phyloP scores from a whole-genome alignment of 2,329 filamentous ascomycete species.

The Nakataea oryzae region DNA sequence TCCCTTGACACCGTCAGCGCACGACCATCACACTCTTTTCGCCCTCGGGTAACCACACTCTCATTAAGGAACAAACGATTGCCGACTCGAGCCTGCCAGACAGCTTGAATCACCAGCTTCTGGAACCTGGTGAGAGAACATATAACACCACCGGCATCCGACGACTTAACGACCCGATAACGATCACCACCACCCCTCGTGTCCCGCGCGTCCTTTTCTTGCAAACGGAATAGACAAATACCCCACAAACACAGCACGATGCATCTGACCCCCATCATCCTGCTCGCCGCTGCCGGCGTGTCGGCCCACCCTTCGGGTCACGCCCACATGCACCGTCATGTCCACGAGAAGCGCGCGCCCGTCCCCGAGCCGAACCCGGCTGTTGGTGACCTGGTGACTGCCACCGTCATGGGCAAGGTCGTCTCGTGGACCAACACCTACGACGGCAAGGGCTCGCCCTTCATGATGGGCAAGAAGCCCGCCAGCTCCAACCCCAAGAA shows the following conservation, averaged over 20 bases:
- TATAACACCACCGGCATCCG: not conserved
- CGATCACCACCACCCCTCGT: not conserved
- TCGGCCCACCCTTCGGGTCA: slow-evolving; percentile 23
- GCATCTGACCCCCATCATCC: slow-evolving; percentile 16
- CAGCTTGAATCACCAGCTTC: not conserved
- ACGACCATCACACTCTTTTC: not conserved
- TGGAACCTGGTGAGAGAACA: not conserved
- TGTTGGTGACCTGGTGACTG: slow-evolving; percentile 10
- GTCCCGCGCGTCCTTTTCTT: too few relatives aligned
- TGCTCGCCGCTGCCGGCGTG: slow-evolving; percentile 20
- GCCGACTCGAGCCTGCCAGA: not conserved
- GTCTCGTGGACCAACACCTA: slow-evolving; percentile 15
- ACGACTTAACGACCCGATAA: not conserved
- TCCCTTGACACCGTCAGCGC: slow-evolving; percentile 1
- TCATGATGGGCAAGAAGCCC: slow-evolving; percentile 17
- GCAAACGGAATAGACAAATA: not conserved
- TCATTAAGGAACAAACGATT: not conserved
- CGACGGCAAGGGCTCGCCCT: slow-evolving; percentile 10
- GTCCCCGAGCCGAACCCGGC: slow-evolving; percentile 9
- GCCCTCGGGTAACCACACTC: not conserved
- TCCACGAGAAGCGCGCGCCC: slow-evolving; percentile 14
- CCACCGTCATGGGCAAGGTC: slow-evolving; percentile 16
- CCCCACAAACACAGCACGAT: slow-evolving; percentile 5
- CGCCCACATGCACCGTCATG: slow-evolving; percentile 22
- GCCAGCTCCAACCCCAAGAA: slow-evolving; percentile 6